Evolutionary conservation across 2,329 filamentous ascomycete genomes (phyloP), one percentile per base, ranked within the genome.

Genomic region (Trichoderma cornu-damae): DNA sequence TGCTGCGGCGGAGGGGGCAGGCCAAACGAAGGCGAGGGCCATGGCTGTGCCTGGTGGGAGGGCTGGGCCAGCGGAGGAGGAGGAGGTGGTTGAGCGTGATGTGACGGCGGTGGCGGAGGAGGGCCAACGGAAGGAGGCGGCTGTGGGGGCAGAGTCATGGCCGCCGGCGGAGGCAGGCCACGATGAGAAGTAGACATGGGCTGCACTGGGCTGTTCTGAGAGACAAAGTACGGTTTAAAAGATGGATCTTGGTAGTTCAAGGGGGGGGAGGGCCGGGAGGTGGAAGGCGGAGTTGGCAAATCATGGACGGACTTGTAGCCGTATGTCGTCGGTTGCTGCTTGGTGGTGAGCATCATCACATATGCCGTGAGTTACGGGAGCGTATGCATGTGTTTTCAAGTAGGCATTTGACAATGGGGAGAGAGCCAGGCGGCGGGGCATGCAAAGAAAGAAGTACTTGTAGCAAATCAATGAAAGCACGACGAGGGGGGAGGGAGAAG

Each of bases 161-260:
- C 81, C 66, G 83, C 81, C 72, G 86, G 85, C 58, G 82, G 82
- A 69, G 87, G 87, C 75, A 89, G 75, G 66, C 83, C 83, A 72
- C 86, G 83, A 72, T 86, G 85, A 71, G 84, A 80, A 67, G 80
- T 82, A 68, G 86, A 85, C 86, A 89, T 89, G 71, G 74, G 75
- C 74, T 80, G 70, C 60, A 74, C 71, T 59, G 79, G 74, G 68
- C 77, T 80, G 66, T 73, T 76, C 43, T 70, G 73, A 60, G 74
- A 71, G 61, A 69, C 65, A 59, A 73, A 66, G 57, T 72, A 61
- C 59, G 71, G 62, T 64, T 77, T 78, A 62, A 75, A 73, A 50
- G 69, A 68, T 61, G 69, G 65, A 64, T 82, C 79, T 73, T 76
- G 75, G 62, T 76, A 73, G 65, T 71, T 75, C 68, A 80, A 71